Base-by-base conservation (phyloP, 257 asterid genomes). In the Fraxinus excelsior region DNA sequence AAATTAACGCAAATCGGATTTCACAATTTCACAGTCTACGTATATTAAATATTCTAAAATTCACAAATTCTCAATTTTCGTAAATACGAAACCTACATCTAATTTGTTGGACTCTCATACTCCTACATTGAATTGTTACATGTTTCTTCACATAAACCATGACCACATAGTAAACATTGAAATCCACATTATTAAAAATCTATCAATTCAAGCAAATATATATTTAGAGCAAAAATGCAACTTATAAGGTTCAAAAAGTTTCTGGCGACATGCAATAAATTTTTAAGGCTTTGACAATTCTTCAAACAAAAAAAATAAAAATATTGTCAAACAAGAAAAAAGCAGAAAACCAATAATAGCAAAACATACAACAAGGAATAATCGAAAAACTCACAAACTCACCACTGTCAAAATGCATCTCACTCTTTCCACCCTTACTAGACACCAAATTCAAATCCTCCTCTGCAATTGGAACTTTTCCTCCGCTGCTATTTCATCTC, bases 361-460 rank as follows among this genome's bases (percentile, higher is more conserved):
- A 71, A 32, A 66, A 18, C 37, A 4, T 53, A 34, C 6, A n/a
- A n/a, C n/a, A 35, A 77, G 25, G 11, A 4, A 73, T 74, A 8
- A 64, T 40, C 23, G 25, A 9, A 40, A 65, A 81, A 79, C 90
- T n/a, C n/a, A n/a, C n/a, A n/a, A n/a, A n/a, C n/a, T 40, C 49
- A 40, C 97, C 91, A 21, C 86, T 78, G 70, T 86, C 94, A 40
- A 85, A 76, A 60, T 71, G 87, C 66, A 85, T 86, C 31, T 82
- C 84, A 3, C 53, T 65, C 84, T 84, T 87, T 76, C 71, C 82
- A 80, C 76, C 80, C 78, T 84, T 83, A 19, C 65, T 82, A 1
- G 85, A 73, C 70, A 67, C 79, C 69, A 74, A 72, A 67, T 67
- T 85, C 64, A 65, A 40, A 25, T 74, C 84, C 56, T 84, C 87